Conservation (phyloP, 495 filamentous ascomycete genomes). For the Penicillium maclennaniae region DNA sequence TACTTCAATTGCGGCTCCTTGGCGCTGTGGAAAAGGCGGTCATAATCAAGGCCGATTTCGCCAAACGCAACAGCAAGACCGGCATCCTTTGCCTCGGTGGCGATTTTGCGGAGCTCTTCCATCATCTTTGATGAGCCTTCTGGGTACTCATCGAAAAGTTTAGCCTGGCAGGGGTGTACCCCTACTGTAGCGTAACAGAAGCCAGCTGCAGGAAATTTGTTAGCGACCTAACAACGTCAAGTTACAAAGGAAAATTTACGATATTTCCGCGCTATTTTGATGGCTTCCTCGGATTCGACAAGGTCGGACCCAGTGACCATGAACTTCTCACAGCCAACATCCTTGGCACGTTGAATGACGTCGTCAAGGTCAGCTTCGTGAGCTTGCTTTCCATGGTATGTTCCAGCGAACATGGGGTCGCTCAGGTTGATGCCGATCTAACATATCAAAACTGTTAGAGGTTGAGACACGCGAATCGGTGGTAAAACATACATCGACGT, state of each 20-base stretch:
- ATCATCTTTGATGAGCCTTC: conserved; percentile 55
- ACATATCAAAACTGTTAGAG: background rate
- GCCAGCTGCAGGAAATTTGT: conserved; percentile 51
- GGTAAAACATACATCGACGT: conserved; percentile 40
- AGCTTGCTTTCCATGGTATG: conserved; percentile 75
- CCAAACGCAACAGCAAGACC: conserved; percentile 76
- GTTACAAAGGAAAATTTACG: conserved; percentile 45
- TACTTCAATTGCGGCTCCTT: conserved; percentile 78
- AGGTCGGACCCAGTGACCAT: conserved; percentile 94
- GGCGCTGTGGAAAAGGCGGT: conserved; percentile 73
- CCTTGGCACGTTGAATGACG: conserved; percentile 69
- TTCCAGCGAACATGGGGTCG: conserved; percentile 78
- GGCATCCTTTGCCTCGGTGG: conserved; percentile 37
- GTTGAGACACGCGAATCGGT: background rate
- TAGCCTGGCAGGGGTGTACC: conserved; percentile 82
- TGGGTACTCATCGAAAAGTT: conserved; percentile 60
- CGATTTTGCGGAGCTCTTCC: conserved; percentile 56
- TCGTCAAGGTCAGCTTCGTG: conserved; percentile 76
- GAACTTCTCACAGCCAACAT: conserved; percentile 78
- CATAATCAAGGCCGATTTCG: conserved; percentile 95
- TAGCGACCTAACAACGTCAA: background rate
- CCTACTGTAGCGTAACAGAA: conserved; percentile 85
- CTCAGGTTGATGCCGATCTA: conserved; percentile 91
- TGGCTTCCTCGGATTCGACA: conserved; percentile 66
- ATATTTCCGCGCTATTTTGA: conserved; percentile 68